Percentiles rank a stretch among this genome's conserved stretches.
phyloP scores from a whole-genome alignment of 768 basidiomycete genomes.

The Wakefieldia striispora region DNA sequence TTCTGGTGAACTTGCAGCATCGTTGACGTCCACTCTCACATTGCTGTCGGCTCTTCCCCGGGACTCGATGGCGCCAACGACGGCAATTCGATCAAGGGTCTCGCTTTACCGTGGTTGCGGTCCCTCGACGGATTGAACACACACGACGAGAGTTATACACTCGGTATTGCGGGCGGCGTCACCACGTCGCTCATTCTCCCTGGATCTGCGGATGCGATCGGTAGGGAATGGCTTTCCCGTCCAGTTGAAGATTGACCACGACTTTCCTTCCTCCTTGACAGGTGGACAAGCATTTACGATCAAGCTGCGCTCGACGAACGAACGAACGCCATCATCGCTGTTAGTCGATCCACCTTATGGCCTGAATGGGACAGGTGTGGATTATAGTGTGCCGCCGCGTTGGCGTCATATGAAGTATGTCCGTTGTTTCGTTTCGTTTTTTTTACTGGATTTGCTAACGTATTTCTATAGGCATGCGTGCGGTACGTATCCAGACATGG shows the following conservation, averaged over 20 bases:
- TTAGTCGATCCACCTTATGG: conserved; percentile 72
- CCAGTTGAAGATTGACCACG: neutral
- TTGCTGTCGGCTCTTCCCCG: conserved; percentile 44
- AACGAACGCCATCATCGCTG: conserved; percentile 65
- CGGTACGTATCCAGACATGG: conserved; percentile 32
- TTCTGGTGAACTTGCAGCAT: conserved; percentile 29
- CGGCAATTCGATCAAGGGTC: conserved; percentile 47
- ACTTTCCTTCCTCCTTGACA: conserved; percentile 16
- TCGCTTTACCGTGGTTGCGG: conserved; percentile 58
- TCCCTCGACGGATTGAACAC: conserved; percentile 74
- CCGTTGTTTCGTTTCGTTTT: conserved; percentile 6
- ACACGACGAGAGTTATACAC: conserved; percentile 60
- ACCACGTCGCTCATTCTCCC: conserved; percentile 77
- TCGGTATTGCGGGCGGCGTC: conserved; percentile 65
- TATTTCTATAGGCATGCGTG: conserved; percentile 55
- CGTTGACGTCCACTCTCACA: conserved; percentile 59
- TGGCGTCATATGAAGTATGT: conserved; percentile 78
- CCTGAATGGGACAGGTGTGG: conserved; percentile 38
- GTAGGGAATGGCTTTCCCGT: conserved; percentile 26
- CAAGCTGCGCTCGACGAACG: conserved; percentile 68
- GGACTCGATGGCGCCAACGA: conserved; percentile 46
- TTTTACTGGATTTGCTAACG: neutral
- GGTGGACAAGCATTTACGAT: conserved; percentile 80
- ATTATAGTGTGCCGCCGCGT: conserved; percentile 36
- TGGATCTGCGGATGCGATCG: conserved; percentile 62